Percentiles rank a stretch among this genome's conserved stretches.
phyloP scores from a whole-genome alignment of 2,329 filamentous ascomycete species.

The Neophaeococcomyces aloes region DNA sequence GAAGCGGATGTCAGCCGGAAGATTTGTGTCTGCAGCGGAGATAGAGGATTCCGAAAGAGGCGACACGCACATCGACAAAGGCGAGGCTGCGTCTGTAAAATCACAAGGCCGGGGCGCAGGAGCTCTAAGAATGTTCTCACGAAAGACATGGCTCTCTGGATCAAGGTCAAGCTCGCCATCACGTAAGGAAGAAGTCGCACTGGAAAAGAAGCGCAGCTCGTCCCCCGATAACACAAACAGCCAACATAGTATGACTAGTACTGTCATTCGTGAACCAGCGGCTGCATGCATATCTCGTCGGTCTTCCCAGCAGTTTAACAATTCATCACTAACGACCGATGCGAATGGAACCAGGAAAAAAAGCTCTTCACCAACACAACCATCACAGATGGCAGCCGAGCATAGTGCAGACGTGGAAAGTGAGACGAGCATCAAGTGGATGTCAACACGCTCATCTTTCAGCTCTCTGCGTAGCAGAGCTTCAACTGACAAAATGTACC shows the following conservation, averaged over 20 bases:
- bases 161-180: constrained; percentile 40
- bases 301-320: background rate
- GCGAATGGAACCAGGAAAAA: background rate
- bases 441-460: constrained; percentile 31
- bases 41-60: constrained; percentile 28
- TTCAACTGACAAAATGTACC: constrained; percentile 38
- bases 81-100: constrained; percentile 8
- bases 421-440: constrained; percentile 23
- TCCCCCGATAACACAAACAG: constrained; percentile 14
- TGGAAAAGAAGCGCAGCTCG: constrained; percentile 17
- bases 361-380: constrained; percentile 7
- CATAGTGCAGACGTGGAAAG: constrained; percentile 17
- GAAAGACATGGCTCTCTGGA: constrained; percentile 40
- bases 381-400: constrained; percentile 9
- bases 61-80: constrained; percentile 16
- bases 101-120: constrained; percentile 26
- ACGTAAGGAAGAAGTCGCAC: constrained; percentile 23
- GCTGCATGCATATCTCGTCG: constrained; percentile 3
- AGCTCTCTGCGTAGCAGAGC: constrained; percentile 31
- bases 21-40: constrained; percentile 27
- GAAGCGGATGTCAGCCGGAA: constrained; percentile 24
- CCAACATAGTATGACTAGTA: constrained; percentile 6
- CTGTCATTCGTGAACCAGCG: constrained; percentile 8
- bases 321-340: background rate
- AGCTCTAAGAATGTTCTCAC: constrained; percentile 36